Percentiles rank a stretch among this genome's conserved stretches.
phyloP scores from a whole-genome alignment of 257 asterid species.

The Apocynum venetum region DNA sequence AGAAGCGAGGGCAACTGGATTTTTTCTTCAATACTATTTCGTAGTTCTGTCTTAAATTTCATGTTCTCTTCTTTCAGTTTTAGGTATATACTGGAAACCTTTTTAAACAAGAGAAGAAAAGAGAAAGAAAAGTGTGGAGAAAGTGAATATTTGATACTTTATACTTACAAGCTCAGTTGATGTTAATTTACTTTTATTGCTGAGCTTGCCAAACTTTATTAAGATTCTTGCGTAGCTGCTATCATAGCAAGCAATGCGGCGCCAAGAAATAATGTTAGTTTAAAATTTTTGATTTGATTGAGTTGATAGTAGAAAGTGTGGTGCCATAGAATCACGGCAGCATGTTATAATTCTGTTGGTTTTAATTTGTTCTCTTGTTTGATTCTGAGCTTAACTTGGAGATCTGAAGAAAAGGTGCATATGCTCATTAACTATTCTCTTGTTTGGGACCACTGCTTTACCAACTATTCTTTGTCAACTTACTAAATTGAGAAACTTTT shows the following conservation, averaged over 20 bases:
- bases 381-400: slow-evolving; percentile 27
- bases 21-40: background rate
- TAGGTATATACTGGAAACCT: slow-evolving; percentile 10
- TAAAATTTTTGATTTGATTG: slow-evolving; percentile 4
- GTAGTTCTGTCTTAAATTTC: background rate
- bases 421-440: slow-evolving; percentile 14
- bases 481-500: slow-evolving; percentile 13
- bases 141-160: slow-evolving; percentile 37
- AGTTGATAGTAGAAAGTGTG: slow-evolving; percentile 29
- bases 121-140: slow-evolving; percentile 20
- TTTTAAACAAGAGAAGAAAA: slow-evolving; percentile 5
- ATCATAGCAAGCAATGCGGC: background rate
- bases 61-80: slow-evolving; percentile 1
- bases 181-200: background rate
- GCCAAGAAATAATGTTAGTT: background rate
- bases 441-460: slow-evolving; percentile 39
- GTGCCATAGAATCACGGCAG: slow-evolving; percentile 19
- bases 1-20: background rate
- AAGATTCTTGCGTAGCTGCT: slow-evolving; percentile 9
- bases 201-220: slow-evolving; percentile 9
- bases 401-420: slow-evolving; percentile 24
- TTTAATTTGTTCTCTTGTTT: slow-evolving; percentile 22
- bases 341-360: slow-evolving; percentile 11
- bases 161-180: background rate
- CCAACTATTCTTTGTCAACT: slow-evolving; percentile 20